Evolutionary conservation across 139 green algal species (phyloP), one percentile per base, ranked within the genome.

Genomic region (Zygnema circumcarinatum): DNA sequence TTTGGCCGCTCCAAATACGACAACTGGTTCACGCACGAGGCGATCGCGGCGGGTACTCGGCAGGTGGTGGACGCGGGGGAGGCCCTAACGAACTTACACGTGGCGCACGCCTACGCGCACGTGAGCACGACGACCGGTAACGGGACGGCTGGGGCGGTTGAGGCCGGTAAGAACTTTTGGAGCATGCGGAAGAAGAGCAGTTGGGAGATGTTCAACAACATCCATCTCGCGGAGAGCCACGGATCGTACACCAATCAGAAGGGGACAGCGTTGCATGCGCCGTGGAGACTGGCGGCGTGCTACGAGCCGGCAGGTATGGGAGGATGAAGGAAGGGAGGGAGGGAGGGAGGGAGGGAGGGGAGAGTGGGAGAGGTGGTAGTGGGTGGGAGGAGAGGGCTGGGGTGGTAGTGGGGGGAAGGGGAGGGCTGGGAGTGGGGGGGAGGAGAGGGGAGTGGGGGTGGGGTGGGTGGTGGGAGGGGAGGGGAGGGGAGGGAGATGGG

Each of bases 1-100:
- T 82, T 74, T 56, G 73, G 72, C 47, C 68, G 83, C 25, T 54
- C 56, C 68, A 72, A 83, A 54, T 82, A 82, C 83, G 83, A 88
- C 83, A 84, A 82, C 39, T 88, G 83, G 83, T 38, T 88, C 25
- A 83, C 41, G n/a, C 83, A 88, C 83, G 72, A 83, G 83, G 33
- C 52, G 16, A 56, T 88, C 16, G 69, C 72, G 33, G 31, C 69
- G 2, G 72, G 69, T 20, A 35, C 38, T 1, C 68, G 83, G 47
- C 25, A 82, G 25, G 40, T 88, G 22, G n/a, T 88, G 41, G 83
- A 88, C 69, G 69, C 69, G 29, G 81, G 83, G 52, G 79, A 86
- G 21, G 52, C 79, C 29, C 62, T 86, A 2, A 86, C 79, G 36
- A 38, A 47, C 52, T 56, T 86, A 33, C 79, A 86, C 32, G 79